Percentiles rank a stretch among this genome's conserved stretches.
These are phyloP conservation scores for Sarocladium kiliense DNA, from an alignment of 2,329 filamentous ascomycete species.

Conservation along the genomic window DNA sequence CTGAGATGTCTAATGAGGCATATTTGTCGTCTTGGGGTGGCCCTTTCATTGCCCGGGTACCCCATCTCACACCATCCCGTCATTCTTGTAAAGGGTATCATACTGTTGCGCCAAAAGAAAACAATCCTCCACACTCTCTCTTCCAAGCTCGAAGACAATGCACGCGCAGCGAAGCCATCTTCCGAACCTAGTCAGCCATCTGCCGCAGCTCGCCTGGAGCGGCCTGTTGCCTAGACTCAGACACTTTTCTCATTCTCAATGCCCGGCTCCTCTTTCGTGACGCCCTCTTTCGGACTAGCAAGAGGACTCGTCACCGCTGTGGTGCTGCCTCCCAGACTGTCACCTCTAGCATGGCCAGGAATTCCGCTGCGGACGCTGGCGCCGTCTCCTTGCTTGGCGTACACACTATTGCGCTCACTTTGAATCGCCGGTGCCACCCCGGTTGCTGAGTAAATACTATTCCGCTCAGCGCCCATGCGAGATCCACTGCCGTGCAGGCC, in stretches of 20 bases:
- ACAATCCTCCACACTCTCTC: not conserved
- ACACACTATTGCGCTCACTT: conserved; percentile 77
- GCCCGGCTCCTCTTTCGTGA: conserved; percentile 21
- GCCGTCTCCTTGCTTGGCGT: conserved; percentile 65
- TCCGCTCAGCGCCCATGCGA: conserved; percentile 53
- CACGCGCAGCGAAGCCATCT: no score
- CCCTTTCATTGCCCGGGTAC: not conserved
- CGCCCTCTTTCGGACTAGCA: conserved; percentile 47
- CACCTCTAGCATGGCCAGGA: conserved; percentile 70
- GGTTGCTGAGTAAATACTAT: conserved; percentile 75
- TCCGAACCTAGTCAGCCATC: no score
- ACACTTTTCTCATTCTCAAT: not conserved
- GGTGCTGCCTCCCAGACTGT: conserved; percentile 61
- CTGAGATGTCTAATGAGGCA: no score
- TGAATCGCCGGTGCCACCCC: conserved; percentile 59
- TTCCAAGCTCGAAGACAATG: no score
- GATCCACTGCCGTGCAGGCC: conserved; percentile 48
- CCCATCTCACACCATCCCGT: not conserved
- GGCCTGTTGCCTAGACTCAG: not conserved
- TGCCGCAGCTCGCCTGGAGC: no score
- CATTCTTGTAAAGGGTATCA: conserved; percentile 1
- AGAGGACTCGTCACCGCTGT: conserved; percentile 69
- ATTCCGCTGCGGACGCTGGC: conserved; percentile 75
- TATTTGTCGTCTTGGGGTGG: no score
- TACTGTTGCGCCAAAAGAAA: conserved; percentile 4